Evolutionary conservation across 768 basidiomycete genomes (phyloP).

Genomic region (Melanogaster broomeanus): DNA sequence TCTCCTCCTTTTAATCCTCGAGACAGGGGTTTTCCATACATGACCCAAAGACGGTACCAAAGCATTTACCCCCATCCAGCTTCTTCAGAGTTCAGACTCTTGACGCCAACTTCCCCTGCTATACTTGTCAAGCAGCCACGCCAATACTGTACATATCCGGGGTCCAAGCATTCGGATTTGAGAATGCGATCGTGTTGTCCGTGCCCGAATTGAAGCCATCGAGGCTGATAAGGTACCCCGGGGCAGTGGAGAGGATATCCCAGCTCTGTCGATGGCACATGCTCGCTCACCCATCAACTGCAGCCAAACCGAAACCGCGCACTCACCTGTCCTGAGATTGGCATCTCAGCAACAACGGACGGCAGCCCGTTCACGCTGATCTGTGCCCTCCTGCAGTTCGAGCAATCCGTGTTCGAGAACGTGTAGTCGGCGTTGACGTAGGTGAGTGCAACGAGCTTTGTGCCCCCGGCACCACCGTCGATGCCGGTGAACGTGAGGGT

Average conservation of each 20-base stretch:
- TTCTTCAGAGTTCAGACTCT: too few species aligned
- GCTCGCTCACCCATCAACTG: too few species aligned
- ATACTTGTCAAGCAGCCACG: too few species aligned
- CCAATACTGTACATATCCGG: conserved; percentile 7
- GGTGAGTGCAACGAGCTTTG: neutral
- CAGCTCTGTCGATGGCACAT: too few species aligned
- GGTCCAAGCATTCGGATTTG: conserved; percentile 3
- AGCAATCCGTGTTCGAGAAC: conserved; percentile 3
- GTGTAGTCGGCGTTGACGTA: conserved; percentile 12
- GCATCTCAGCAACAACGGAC: conserved; percentile 8
- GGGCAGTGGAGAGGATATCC: conserved; percentile 2
- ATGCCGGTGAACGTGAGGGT: conserved; percentile 7
- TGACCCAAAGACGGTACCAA: too few species aligned
- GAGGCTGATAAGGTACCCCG: conserved; percentile 4
- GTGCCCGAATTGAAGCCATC: conserved; percentile 10
- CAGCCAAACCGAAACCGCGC: too few species aligned
- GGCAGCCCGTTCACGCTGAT: conserved; percentile 4
- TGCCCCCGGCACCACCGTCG: conserved; percentile 6
- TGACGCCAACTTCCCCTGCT: too few species aligned
- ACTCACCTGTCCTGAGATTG: conserved; percentile 9
- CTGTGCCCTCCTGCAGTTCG: conserved; percentile 8
- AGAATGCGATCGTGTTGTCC: conserved; percentile 1
- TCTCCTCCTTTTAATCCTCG: too few species aligned
- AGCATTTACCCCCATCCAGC: too few species aligned
- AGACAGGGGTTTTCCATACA: too few species aligned